Percentiles rank a stretch among this genome's conserved stretches.
Conservation (phyloP, 2,329 filamentous ascomycete genomes). For the Trichoderma harzianum region DNA sequence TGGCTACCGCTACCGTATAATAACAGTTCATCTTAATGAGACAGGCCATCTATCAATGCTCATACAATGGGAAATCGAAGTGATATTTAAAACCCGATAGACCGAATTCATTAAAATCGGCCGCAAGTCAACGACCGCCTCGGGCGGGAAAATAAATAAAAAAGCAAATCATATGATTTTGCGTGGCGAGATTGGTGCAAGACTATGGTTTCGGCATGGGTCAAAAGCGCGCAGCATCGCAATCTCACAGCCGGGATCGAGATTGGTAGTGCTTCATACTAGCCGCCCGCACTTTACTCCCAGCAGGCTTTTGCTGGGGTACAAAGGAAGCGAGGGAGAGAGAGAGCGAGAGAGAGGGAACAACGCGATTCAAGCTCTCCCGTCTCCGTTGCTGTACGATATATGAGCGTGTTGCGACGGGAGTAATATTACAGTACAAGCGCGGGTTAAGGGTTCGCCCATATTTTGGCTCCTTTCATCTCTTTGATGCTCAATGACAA, state of each 20-base stretch:
- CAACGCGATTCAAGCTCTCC: background rate
- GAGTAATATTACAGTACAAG: background rate
- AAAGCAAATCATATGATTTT: background rate
- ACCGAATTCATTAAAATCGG: background rate
- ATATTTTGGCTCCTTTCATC: background rate
- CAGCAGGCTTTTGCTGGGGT: background rate
- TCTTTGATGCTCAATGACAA: background rate
- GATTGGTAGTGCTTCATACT: slow-evolving; percentile 1
- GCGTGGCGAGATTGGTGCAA: slow-evolving; percentile 5
- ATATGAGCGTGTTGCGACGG: background rate
- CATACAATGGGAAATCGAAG: background rate
- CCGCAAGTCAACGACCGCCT: background rate
- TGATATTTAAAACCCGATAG: background rate
- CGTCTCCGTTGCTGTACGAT: background rate
- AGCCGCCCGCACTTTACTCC: slow-evolving; percentile 5
- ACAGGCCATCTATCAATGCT: background rate
- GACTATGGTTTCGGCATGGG: background rate
- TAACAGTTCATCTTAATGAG: background rate
- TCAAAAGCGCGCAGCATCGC: slow-evolving; percentile 10
- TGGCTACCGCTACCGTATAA: no score
- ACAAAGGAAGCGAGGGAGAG: background rate
- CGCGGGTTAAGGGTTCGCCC: background rate
- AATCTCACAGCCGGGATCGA: slow-evolving; percentile 16
- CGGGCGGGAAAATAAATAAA: background rate
- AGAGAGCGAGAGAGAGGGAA: background rate